Evolutionary conservation across 768 basidiomycete species (phyloP), one percentile per base, ranked within the genome.

Genomic region (Naematelia aurantialba): DNA sequence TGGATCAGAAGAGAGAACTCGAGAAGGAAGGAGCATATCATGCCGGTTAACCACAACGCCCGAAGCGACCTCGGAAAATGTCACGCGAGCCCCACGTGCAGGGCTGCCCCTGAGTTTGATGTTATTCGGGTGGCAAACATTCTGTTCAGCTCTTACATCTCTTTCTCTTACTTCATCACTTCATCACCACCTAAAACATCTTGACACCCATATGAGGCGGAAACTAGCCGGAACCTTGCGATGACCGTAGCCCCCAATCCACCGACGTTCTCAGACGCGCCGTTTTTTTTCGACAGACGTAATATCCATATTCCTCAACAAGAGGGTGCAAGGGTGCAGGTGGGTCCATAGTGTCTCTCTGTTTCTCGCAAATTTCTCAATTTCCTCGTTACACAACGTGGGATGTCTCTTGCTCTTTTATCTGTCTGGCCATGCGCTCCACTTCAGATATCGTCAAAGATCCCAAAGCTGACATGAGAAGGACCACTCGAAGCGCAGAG

Each of bases 401-500:
- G n/a, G n/a, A n/a, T n/a, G n/a, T n/a, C n/a, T n/a, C n/a, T n/a
- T n/a, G n/a, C n/a, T n/a, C n/a, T n/a, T n/a, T n/a, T n/a, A n/a
- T n/a, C n/a, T n/a, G n/a, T n/a, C n/a, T n/a, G n/a, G n/a, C n/a
- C n/a, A n/a, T n/a, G n/a, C n/a, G n/a, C n/a, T n/a, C n/a, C n/a
- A n/a, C n/a, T n/a, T n/a, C n/a, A n/a, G n/a, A n/a, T n/a, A n/a
- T n/a, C n/a, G n/a, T n/a, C n/a, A n/a, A n/a, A n/a, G n/a, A n/a
- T n/a, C n/a, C n/a, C n/a, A n/a, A n/a, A n/a, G n/a, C n/a, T n/a
- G n/a, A 17, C 26, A 19, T 14, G 14, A n/a, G n/a, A 8, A 17
- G 34, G 54, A 47, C 2, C 89, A 94, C 79, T 90, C 88, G 46
- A 83, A 87, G 21, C 89, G 91, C 0, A 85, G 89, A 65, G 96